Evolutionary conservation across 495 filamentous ascomycete genomes (phyloP).

Genomic region (Neurospora sp.): DNA sequence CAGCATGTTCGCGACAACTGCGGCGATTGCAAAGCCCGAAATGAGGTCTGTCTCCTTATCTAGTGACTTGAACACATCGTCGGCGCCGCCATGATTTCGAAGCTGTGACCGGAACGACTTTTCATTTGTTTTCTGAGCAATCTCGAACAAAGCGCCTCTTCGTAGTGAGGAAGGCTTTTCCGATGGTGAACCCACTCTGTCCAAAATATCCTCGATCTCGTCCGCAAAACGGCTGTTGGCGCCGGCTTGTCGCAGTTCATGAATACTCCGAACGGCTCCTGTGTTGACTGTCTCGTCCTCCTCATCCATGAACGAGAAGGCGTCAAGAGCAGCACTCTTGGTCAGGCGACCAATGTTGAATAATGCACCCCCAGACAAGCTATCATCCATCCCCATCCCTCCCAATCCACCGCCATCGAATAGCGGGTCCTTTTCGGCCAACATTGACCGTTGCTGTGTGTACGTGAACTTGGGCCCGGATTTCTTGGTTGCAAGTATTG

Average conservation of each 20-base stretch:
- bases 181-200: constrained; percentile 62
- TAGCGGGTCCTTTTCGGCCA: constrained; percentile 31
- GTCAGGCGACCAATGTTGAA: constrained; percentile 28
- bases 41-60: constrained; percentile 45
- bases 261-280: constrained; percentile 65
- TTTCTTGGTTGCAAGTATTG: constrained; percentile 13
- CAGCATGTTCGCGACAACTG: constrained; percentile 46
- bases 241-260: constrained; percentile 81
- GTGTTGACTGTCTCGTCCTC: constrained; percentile 47
- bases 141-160: constrained; percentile 48
- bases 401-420: constrained; percentile 16
- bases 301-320: constrained; percentile 25
- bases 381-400: constrained; percentile 19
- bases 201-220: constrained; percentile 71
- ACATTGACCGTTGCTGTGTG: constrained; percentile 37
- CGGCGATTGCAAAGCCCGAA: constrained; percentile 46
- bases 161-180: constrained; percentile 37
- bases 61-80: constrained; percentile 49
- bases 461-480: constrained; percentile 34
- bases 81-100: constrained; percentile 61
- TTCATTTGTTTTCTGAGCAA: constrained; percentile 63
- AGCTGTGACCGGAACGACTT: constrained; percentile 59
- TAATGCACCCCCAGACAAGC: constrained; percentile 23
- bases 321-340: constrained; percentile 20
- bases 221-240: constrained; percentile 72